Evolutionary conservation across 257 asterid genomes (phyloP), one percentile per base, ranked within the genome.

Genomic region (Solanum verrucosum): DNA sequence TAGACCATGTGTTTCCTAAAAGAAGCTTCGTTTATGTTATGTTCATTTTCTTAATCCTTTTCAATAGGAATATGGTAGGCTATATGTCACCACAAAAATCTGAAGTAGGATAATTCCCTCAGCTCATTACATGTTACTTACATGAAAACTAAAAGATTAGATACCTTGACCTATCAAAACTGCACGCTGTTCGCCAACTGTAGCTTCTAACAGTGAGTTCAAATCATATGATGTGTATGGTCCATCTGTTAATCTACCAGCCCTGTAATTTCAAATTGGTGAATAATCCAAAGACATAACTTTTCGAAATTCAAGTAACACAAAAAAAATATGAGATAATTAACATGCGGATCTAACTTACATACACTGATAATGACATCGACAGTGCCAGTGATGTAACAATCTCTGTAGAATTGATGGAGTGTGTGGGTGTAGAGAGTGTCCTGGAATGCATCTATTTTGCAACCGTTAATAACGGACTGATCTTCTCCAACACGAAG

Each of bases 131-230:
- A 78, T 6, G 7, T 14, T 79, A 44, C n/a, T 77, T 25, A 25
- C 65, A 79, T 44, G 40, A 79, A n/a, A 79, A 79, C 65, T 25
- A 79, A 74, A 35, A 63, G 25, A 89, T 3, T 49, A 83, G 46
- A 46, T 92, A 96, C 98, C 99, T 96, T 96, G 98, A 84, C 90
- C 98, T 77, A 96, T 88, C 84, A 95, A 85, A 88, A 95, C 98
- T 81, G 98, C 98, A 46, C 98, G 98, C 29, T 98, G 96, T 91
- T 96, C 94, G n/a, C 99, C 99, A 89, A 98, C 96, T 68, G 99
- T 95, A 70, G 99, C 98, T 93, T 96, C 92, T 90, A 94, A 96
- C 68, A 96, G 92, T 52, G 98, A 95, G 83, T 96, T 96, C 59
- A 95, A 96, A 93, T 95, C 98, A 88, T 96, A 96, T 20, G 99